Percentiles rank a stretch among this genome's conserved stretches.
Conservation (phyloP, 305 asterid species). For the Fraxinus albicans region DNA sequence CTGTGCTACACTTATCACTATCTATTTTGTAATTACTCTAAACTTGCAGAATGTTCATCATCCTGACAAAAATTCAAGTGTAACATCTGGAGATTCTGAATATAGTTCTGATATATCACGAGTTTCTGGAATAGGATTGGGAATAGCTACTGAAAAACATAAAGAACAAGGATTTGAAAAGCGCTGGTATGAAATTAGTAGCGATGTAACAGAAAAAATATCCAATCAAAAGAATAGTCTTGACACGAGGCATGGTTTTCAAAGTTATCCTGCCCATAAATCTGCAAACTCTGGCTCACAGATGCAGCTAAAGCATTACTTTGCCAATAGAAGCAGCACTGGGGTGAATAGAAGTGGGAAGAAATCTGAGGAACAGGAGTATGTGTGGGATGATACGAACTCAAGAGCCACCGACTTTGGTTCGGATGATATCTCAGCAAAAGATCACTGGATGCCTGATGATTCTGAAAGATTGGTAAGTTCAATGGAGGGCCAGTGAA, state of each 20-base stretch:
- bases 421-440: slow-evolving; percentile 39
- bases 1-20: slow-evolving; percentile 12
- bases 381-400: slow-evolving; percentile 72
- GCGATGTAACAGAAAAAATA: slow-evolving; percentile 33
- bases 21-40: slow-evolving; percentile 18
- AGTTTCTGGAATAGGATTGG: slow-evolving; percentile 43
- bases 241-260: slow-evolving; percentile 54
- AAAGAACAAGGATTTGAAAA: slow-evolving; percentile 60
- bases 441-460: slow-evolving; percentile 62
- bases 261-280: slow-evolving; percentile 39
- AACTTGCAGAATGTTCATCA: slow-evolving; percentile 53
- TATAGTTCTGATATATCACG: slow-evolving; percentile 50
- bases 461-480: slow-evolving; percentile 67
- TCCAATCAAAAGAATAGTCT: slow-evolving; percentile 55
- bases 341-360: slow-evolving; percentile 72
- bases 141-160: slow-evolving; percentile 46
- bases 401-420: slow-evolving; percentile 37
- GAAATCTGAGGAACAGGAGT: slow-evolving; percentile 93
- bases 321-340: slow-evolving; percentile 37
- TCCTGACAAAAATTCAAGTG: slow-evolving; percentile 39
- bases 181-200: slow-evolving; percentile 59
- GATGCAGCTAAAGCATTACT: slow-evolving; percentile 38
- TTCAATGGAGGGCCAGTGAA: slow-evolving; percentile 11
- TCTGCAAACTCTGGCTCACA: slow-evolving; percentile 39
- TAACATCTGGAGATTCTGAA: slow-evolving; percentile 49